Evolutionary conservation across 345 rosid genomes (phyloP).

Genomic region (Murraya paniculata): DNA sequence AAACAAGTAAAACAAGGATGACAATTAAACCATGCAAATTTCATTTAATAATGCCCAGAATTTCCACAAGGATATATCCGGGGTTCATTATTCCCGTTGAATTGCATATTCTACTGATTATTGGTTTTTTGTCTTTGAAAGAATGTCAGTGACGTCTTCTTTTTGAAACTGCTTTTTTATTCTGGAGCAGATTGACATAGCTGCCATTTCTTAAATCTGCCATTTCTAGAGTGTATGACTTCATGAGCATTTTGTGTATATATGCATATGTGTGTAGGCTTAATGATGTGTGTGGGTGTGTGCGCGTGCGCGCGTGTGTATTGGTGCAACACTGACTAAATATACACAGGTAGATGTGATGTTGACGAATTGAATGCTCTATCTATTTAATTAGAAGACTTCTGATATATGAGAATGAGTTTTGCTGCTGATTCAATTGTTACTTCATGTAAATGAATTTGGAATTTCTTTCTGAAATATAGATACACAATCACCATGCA

Average conservation of each 20-base stretch:
- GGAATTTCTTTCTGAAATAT: neutral
- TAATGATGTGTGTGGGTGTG: too few relatives aligned
- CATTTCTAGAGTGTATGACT: neutral
- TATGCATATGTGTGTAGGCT: neutral
- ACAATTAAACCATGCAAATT: neutral
- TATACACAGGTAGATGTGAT: neutral
- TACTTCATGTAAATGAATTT: neutral
- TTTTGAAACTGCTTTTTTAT: neutral
- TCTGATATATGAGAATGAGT: slow-evolving; percentile 1
- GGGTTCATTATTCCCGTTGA: neutral
- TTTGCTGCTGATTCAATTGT: neutral
- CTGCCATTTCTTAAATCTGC: neutral
- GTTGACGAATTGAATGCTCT: neutral
- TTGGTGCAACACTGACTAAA: neutral
- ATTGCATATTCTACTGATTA: neutral
- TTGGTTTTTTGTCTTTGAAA: neutral
- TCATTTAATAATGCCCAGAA: neutral
- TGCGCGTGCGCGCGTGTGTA: too few relatives aligned
- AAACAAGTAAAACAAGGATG: neutral
- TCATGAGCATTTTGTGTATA: neutral
- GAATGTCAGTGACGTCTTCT: neutral
- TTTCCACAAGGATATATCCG: neutral
- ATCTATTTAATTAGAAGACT: neutral
- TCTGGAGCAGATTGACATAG: neutral
- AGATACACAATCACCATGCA: neutral